A percentile compares a stretch with the other conserved stretches of the same genome.
Evolutionary conservation across 352 stramenopile species (phyloP).

Genomic region (Globisporangium cylindrosporum): DNA sequence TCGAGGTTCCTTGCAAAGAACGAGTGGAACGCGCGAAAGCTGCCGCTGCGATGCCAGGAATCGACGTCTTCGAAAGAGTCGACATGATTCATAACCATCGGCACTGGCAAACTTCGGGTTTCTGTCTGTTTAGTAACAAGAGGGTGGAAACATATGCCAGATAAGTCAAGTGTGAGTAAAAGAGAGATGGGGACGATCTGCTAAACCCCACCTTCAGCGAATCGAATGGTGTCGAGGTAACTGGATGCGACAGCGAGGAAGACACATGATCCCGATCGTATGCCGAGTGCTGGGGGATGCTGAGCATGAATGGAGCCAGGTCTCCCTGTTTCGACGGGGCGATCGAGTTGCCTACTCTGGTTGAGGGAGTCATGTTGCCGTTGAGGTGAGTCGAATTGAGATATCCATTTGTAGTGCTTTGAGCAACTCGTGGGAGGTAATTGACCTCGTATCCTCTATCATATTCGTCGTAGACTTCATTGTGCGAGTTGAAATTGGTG

Average conservation of each 20-base stretch:
- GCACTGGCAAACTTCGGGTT: constrained; percentile 5
- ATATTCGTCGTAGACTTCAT: background rate
- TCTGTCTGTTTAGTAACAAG: background rate
- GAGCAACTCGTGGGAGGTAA: background rate
- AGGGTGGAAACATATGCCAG: background rate
- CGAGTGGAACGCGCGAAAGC: constrained; percentile 42
- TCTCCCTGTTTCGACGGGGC: background rate
- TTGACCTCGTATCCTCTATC: background rate
- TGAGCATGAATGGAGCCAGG: constrained; percentile 13
- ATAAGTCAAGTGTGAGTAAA: background rate
- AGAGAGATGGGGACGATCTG: background rate
- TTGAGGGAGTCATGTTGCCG: background rate
- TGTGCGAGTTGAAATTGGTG: background rate
- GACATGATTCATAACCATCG: constrained; percentile 18
- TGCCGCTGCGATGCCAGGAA: constrained; percentile 27
- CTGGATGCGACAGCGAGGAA: background rate
- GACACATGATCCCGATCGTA: background rate
- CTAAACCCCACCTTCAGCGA: background rate
- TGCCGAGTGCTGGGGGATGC: background rate
- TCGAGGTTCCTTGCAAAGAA: constrained; percentile 38
- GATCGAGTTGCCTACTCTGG: constrained; percentile 6
- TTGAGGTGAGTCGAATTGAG: background rate
- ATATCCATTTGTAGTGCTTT: background rate
- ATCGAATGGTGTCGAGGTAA: background rate
- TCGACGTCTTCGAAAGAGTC: constrained; percentile 20